phyloP scores from a whole-genome alignment of 768 basidiomycete genomes.

The Termitomyces titanicus region DNA sequence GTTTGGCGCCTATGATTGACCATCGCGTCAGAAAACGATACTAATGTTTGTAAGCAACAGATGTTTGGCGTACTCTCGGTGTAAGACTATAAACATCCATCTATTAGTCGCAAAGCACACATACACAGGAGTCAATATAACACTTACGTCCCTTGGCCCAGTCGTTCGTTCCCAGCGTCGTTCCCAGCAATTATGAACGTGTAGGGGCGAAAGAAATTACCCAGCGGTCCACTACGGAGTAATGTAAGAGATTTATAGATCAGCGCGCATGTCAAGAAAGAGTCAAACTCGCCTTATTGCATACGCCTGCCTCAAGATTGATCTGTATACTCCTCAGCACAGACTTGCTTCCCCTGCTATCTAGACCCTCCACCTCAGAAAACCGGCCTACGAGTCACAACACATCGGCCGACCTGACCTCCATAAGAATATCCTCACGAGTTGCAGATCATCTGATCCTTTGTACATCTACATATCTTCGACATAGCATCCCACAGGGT shows the following conservation, averaged over 20 bases:
- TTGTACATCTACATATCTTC: slow-evolving; percentile 56
- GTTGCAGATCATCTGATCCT: slow-evolving; percentile 71
- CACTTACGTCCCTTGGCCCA: slow-evolving; percentile 92
- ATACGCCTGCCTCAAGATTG: slow-evolving; percentile 87
- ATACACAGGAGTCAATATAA: neutral
- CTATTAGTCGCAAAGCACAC: slow-evolving; percentile 5
- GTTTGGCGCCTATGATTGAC: slow-evolving; percentile 68
- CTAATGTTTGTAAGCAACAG: neutral
- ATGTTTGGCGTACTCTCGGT: slow-evolving; percentile 63
- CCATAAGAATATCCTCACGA: slow-evolving; percentile 38
- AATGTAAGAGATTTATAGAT: slow-evolving; percentile 22
- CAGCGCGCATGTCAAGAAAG: neutral
- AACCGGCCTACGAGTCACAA: slow-evolving; percentile 58
- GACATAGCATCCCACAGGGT: neutral
- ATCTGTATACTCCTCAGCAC: slow-evolving; percentile 89
- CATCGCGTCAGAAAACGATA: neutral
- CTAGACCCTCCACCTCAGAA: slow-evolving; percentile 55
- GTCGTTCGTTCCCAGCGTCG: slow-evolving; percentile 87
- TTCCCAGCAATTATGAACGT: slow-evolving; percentile 66
- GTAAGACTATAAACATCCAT: slow-evolving; percentile 50
- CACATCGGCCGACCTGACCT: neutral
- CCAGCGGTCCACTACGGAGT: slow-evolving; percentile 68
- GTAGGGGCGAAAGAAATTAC: slow-evolving; percentile 81
- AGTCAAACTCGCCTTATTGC: slow-evolving; percentile 55
- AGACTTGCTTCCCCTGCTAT: slow-evolving; percentile 57